Evolutionary conservation across 495 filamentous ascomycete genomes (phyloP), one percentile per base, ranked within the genome.

Genomic region (Trichoderma erinaceum): DNA sequence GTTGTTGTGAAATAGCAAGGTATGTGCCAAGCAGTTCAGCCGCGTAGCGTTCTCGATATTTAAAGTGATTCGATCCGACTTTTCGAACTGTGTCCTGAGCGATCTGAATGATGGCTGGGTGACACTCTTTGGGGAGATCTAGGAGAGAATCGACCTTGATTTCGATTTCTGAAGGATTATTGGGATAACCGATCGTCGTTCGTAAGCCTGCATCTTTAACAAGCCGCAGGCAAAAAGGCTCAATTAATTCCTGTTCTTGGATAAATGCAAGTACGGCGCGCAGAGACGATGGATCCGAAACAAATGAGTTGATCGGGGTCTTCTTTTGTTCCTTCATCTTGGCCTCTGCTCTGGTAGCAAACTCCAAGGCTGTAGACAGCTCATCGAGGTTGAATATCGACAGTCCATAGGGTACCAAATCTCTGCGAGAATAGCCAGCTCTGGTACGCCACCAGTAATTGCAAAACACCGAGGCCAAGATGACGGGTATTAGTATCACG

Each of bases 401-500:
- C 56, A 61, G 2, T 32, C 56, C 56, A 61, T 12, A 61, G 11
- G 56, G 56, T 25, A 61, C 27, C 56, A 61, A 7, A 32, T 61
- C 56, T 61, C 56, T 23, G 25, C 56, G 56, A 4, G 56, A 16
- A 32, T 61, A 61, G 25, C 56, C 56, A 32, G 27, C 56, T 18
- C 56, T 61, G 2, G 56, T 61, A 15, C 56, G 56, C 56, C 56
- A 61, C 56, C 56, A 61, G 27, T 29, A 32, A 18, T 61, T 61
- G 25, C 56, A 61, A 3, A 61, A 61, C 0, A 61, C 6, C 23
- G 56, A 29, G 7, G 56, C 10, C 56, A 61, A 3, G 56, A 61
- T 61, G 25, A 61, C 56, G 4, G 56, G 56, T 13, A 61, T 61
- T 21, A 61, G 12, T 7, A 61, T 32, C 8, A 61, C 56, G 25